These are phyloP conservation scores for Hyaloscypha finlandica DNA, from an alignment of 495 filamentous ascomycete genomes.

Conservation along the genomic window DNA sequence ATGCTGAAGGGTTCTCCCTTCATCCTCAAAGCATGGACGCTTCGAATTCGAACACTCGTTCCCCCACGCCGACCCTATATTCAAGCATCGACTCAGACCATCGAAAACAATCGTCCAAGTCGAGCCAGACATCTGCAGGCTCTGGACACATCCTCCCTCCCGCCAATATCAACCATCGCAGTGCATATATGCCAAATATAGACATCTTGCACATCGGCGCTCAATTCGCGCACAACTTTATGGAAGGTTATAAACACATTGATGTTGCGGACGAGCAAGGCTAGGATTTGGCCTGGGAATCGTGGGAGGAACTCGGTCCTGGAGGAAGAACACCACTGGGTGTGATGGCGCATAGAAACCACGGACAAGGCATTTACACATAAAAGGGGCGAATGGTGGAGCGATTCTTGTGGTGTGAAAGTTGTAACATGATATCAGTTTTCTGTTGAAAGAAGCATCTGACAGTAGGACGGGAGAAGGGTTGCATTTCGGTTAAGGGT, in stretches of 20 bases:
- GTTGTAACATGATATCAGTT: too few species aligned
- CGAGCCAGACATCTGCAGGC: conserved; percentile 4
- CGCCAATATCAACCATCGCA: background rate
- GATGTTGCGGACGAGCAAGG: background rate
- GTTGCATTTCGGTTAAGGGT: too few species aligned
- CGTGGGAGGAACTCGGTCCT: background rate
- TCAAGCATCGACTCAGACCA: background rate
- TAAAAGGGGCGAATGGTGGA: too few species aligned
- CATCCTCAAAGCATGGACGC: background rate
- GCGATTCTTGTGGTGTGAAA: too few species aligned
- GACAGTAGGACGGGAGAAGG: too few species aligned
- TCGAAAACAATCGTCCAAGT: background rate
- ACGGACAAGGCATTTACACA: too few species aligned
- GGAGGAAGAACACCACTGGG: too few species aligned
- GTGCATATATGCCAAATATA: background rate
- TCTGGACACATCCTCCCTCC: background rate
- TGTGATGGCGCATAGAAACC: too few species aligned
- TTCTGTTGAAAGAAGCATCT: too few species aligned
- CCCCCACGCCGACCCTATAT: background rate
- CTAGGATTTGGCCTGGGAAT: background rate
- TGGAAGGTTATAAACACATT: background rate
- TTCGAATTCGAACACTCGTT: background rate
- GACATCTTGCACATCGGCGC: conserved; percentile 3
- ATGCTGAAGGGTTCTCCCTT: background rate
- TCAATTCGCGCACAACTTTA: background rate